Conservation (phyloP, 768 basidiomycete species). For the Collybia sordida region DNA sequence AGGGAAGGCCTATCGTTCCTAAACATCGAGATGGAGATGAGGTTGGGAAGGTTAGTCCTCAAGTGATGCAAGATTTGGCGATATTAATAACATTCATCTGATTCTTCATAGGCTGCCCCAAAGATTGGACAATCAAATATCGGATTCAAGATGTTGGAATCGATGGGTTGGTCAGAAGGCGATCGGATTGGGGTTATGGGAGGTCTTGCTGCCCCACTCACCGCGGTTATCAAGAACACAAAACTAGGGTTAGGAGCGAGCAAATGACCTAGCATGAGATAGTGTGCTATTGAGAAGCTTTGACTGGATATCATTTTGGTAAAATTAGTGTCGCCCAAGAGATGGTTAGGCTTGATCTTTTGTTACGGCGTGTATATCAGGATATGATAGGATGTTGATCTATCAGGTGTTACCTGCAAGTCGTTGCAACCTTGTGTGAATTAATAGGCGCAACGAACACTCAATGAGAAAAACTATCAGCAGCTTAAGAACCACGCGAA, state of each 20-base stretch:
- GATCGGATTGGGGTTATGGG: slow-evolving; percentile 65
- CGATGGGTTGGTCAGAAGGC: slow-evolving; percentile 93
- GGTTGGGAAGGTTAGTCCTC: slow-evolving; percentile 68
- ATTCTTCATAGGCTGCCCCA: slow-evolving; percentile 62
- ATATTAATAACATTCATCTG: neutral
- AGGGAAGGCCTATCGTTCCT: slow-evolving; percentile 28
- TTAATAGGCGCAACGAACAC: too few species aligned
- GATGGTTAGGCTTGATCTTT: too few species aligned
- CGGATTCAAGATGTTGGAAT: slow-evolving; percentile 83
- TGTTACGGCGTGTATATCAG: too few species aligned
- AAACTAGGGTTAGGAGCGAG: slow-evolving; percentile 82
- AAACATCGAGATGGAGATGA: slow-evolving; percentile 80
- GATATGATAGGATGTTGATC: too few species aligned
- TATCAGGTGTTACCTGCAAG: too few species aligned
- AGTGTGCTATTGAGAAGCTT: too few species aligned
- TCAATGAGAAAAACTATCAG: too few species aligned
- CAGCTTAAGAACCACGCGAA: too few species aligned
- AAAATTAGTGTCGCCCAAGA: too few species aligned
- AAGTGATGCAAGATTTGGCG: neutral
- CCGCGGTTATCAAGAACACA: slow-evolving; percentile 83
- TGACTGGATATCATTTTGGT: too few species aligned
- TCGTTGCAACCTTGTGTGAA: too few species aligned
- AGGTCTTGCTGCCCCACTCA: slow-evolving; percentile 75
- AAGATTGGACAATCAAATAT: slow-evolving; percentile 79
- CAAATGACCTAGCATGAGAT: slow-evolving; percentile 16